A percentile compares a stretch with the other conserved stretches of the same genome.
These are phyloP conservation scores for Dactylellina drechsleri DNA, from an alignment of 2,329 filamentous ascomycete genomes.

Conservation along the genomic window DNA sequence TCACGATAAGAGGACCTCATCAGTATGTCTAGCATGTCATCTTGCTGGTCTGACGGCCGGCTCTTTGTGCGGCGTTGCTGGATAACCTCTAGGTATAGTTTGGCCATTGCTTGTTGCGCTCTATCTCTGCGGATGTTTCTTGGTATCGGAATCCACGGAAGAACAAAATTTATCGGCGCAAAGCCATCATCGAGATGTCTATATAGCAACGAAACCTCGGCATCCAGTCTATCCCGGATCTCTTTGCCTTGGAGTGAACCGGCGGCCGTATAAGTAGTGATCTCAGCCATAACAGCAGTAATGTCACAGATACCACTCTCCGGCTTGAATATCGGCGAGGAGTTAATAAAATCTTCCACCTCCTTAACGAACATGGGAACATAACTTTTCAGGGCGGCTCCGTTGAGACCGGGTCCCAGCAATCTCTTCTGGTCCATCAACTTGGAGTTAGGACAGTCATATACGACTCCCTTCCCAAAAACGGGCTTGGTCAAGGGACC, in stretches of 20 bases:
- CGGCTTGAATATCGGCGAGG: constrained; percentile 73
- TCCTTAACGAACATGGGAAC: constrained; percentile 81
- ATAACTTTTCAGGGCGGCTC: constrained; percentile 64
- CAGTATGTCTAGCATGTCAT: constrained; percentile 89
- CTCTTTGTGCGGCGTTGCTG: constrained; percentile 71
- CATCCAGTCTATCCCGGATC: constrained; percentile 82
- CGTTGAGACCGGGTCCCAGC: constrained; percentile 43
- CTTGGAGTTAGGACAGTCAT: constrained; percentile 89
- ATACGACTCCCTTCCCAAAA: constrained; percentile 87
- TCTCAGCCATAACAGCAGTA: constrained; percentile 79
- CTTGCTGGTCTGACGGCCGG: constrained; percentile 66
- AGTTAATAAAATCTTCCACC: constrained; percentile 77
- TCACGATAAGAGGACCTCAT: constrained; percentile 89
- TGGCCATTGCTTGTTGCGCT: constrained; percentile 81
- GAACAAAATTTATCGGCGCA: constrained; percentile 86
- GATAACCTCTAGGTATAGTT: constrained; percentile 85
- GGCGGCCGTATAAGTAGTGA: constrained; percentile 90
- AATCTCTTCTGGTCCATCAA: constrained; percentile 98
- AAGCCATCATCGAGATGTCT: constrained; percentile 92
- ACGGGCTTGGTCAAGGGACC: constrained; percentile 61
- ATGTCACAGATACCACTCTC: constrained; percentile 76
- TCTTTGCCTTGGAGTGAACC: constrained; percentile 85
- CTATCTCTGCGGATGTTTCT: constrained; percentile 84
- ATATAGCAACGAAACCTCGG: constrained; percentile 81
- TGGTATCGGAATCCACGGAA: constrained; percentile 88